Conservation (phyloP, 1,139 yeast species). For the Candida neerlandica region DNA sequence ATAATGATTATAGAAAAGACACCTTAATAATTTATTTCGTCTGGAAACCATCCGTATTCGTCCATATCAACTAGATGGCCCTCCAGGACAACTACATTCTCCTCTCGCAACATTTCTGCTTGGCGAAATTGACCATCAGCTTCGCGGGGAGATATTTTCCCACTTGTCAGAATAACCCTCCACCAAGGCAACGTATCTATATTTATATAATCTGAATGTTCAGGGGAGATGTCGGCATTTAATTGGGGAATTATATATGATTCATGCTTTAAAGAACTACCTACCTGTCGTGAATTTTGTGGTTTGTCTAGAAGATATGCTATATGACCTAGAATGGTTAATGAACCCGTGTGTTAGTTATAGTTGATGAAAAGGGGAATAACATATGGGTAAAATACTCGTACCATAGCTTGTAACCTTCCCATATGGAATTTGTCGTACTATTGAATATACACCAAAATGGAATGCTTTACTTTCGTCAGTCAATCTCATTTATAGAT, state of each 20-base stretch:
- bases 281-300: slow-evolving; percentile 72
- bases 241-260: slow-evolving; percentile 26
- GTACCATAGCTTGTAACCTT: slow-evolving; percentile 66
- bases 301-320: slow-evolving; percentile 67
- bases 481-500: slow-evolving; percentile 18
- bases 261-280: slow-evolving; percentile 60
- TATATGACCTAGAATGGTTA: slow-evolving; percentile 52
- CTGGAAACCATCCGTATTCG: slow-evolving; percentile 73
- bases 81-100: slow-evolving; percentile 49
- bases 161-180: slow-evolving; percentile 68
- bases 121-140: slow-evolving; percentile 50
- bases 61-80: slow-evolving; percentile 44
- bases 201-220: slow-evolving; percentile 23
- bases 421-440: slow-evolving; percentile 62
- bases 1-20: not conserved
- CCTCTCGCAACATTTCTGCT: slow-evolving; percentile 45
- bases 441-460: slow-evolving; percentile 59
- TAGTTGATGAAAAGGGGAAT: not conserved
- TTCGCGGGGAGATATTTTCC: slow-evolving; percentile 60
- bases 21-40: slow-evolving; percentile 32
- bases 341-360: too few species aligned
- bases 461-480: slow-evolving; percentile 63
- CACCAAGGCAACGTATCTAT: slow-evolving; percentile 70
- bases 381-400: slow-evolving; percentile 16
- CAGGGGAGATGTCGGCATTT: slow-evolving; percentile 21